These are phyloP conservation scores for Erodium trifolium DNA, from an alignment of 441 rosid species.

Conservation along the genomic window DNA sequence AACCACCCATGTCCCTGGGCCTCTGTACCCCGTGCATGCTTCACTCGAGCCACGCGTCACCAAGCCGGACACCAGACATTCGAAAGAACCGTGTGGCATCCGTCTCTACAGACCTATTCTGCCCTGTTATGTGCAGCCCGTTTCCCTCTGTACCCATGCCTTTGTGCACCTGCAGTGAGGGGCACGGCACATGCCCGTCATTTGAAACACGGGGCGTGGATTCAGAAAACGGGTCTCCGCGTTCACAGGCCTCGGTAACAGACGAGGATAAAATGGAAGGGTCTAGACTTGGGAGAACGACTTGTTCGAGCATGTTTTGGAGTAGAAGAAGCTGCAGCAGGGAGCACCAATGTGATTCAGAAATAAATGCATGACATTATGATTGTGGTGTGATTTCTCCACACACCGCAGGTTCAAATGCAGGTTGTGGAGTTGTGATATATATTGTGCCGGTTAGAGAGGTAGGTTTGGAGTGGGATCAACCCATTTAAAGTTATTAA, in stretches of 20 bases:
- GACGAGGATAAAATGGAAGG: constrained; percentile 49
- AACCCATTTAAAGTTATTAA: neutral
- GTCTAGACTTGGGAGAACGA: constrained; percentile 40
- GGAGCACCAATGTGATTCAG: constrained; percentile 93
- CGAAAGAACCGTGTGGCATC: constrained; percentile 59
- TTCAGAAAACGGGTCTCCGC: constrained; percentile 40
- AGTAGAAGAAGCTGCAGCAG: constrained; percentile 95
- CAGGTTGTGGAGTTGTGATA: neutral
- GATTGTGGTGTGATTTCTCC: neutral
- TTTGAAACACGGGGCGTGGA: constrained; percentile 55
- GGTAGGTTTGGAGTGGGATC: too few species aligned
- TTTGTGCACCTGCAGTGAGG: constrained; percentile 65
- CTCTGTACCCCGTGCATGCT: constrained; percentile 90
- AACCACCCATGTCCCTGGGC: constrained; percentile 63
- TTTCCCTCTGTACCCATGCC: constrained; percentile 84
- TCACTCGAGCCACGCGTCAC: constrained; percentile 41
- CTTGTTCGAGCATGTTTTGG: constrained; percentile 96
- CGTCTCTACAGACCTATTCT: constrained; percentile 71
- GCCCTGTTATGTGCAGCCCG: constrained; percentile 90
- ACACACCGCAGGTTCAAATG: neutral
- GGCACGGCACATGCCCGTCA: constrained; percentile 62
- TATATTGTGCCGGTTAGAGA: too few species aligned
- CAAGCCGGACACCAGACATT: constrained; percentile 41
- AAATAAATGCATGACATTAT: constrained; percentile 47
- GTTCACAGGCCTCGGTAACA: constrained; percentile 27